Evolutionary conservation across 2,329 filamentous ascomycete genomes (phyloP), one percentile per base, ranked within the genome.

Genomic region (Colletotrichum coccodes): DNA sequence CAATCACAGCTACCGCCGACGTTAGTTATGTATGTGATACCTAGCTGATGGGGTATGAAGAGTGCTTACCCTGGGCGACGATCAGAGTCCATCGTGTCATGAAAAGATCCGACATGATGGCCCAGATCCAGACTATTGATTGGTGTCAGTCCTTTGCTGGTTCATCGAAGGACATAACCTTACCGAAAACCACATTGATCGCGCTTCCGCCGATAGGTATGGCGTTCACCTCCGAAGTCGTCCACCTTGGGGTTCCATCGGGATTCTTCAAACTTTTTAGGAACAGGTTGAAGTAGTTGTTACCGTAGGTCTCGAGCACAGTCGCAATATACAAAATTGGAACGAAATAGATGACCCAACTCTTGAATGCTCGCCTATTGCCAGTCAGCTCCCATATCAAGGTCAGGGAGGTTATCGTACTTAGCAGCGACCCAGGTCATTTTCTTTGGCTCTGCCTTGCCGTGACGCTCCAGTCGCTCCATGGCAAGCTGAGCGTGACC

Each of bases 71-170:
- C 75, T 87, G 85, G 3, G 77, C 72, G 7, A 87, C 76, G 34
- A 87, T 83, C 6, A 87, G 76, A 0, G 80, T 81, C 85, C 85
- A 87, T 26, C 86, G 76, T 0, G 84, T 86, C 42, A 80, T 79
- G 2, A 87, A 71, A 9, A 81, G 73, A 73, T 87, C 85, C 0
- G 85, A 87, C 0, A 86, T 72, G 2, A 86, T 79, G 1, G 85
- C 85, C 85, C 85, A 87, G 14, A 86, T 79, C 85, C 85, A 87
- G 2, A 87, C 85, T 81, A 23, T 36, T 5, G 8, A 1, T 14
- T 5, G 12, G 30, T 1, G 16, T 36, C 16, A 34, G 40, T 71
- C n/a, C n/a, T n/a, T 47, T 70, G 61, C 26, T 18, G 12, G n/a
- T 7, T 16, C 18, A 9, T 5, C 32, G 5, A 21, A 30, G 14